Conservation (phyloP, 116 monocot genomes). For the Iris pallida region DNA sequence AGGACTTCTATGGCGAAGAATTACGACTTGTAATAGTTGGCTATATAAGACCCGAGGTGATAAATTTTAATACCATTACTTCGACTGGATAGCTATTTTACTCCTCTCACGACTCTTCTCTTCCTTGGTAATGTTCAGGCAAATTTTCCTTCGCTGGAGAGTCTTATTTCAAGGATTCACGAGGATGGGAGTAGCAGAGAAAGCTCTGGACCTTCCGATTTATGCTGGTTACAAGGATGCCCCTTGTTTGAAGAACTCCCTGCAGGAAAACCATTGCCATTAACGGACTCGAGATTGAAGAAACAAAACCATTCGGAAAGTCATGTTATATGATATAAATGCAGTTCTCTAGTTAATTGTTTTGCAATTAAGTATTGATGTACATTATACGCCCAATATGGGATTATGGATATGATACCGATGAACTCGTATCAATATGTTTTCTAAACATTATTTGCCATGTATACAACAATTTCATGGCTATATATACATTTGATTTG, state of each 20-base stretch:
- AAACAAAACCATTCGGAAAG: too few species aligned
- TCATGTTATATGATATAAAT: too few species aligned
- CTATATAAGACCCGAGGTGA: conserved; percentile 90
- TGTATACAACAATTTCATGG: too few species aligned
- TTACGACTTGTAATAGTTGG: conserved; percentile 76
- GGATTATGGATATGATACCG: too few species aligned
- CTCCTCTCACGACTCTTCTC: not conserved
- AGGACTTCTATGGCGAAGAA: conserved; percentile 94
- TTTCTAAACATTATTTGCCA: too few species aligned
- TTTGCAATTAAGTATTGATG: too few species aligned
- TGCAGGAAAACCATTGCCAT: conserved; percentile 8
- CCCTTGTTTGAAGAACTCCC: conserved; percentile 36
- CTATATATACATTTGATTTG: too few species aligned
- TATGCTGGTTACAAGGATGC: conserved; percentile 64
- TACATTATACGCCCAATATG: too few species aligned
- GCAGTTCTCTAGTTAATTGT: too few species aligned
- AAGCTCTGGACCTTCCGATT: conserved; percentile 73
- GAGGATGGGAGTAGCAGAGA: conserved; percentile 81
- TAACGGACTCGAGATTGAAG: conserved; percentile 4
- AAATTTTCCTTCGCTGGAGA: conserved; percentile 83
- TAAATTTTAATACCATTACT: not conserved
- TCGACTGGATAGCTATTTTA: too few species aligned
- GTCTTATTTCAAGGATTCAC: conserved; percentile 80
- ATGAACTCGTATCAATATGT: too few species aligned
- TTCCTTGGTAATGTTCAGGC: conserved; percentile 45